Evolutionary conservation across 192 early-diverging fungal genomes (phyloP).

Genomic region (Rhizophagus clarus): DNA sequence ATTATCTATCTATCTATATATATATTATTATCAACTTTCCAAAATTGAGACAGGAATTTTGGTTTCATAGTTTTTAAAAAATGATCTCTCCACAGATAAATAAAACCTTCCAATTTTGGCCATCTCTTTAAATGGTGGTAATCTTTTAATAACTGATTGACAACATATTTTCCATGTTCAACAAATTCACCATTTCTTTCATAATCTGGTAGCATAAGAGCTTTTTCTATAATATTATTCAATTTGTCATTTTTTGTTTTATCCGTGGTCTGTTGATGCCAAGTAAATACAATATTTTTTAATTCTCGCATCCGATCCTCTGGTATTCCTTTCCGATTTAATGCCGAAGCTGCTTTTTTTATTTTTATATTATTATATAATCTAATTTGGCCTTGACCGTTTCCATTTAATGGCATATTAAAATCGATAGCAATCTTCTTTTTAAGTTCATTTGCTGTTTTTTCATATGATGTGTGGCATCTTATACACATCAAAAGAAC

Average conservation of each 20-base stretch:
- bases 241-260: neutral
- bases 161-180: conserved; percentile 6
- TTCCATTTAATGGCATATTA: conserved; percentile 39
- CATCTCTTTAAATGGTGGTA: neutral
- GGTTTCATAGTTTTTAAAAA: neutral
- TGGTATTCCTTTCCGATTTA: conserved; percentile 4
- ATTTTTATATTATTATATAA: conserved; percentile 24
- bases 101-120: neutral
- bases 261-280: neutral
- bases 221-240: neutral
- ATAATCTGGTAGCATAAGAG: conserved; percentile 1
- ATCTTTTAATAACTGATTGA: conserved; percentile 6
- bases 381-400: conserved; percentile 37
- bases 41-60: neutral
- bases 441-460: conserved; percentile 32
- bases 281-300: neutral
- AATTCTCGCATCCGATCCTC: conserved; percentile 5
- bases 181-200: neutral
- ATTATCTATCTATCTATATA: too few species aligned
- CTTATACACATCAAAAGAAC: conserved; percentile 37
- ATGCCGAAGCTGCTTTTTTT: conserved; percentile 39
- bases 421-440: conserved; percentile 29
- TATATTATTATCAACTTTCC: neutral
- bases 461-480: conserved; percentile 39
- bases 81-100: neutral